Base-by-base conservation (phyloP, 495 filamentous ascomycete species). In the Arthonia radiata region DNA sequence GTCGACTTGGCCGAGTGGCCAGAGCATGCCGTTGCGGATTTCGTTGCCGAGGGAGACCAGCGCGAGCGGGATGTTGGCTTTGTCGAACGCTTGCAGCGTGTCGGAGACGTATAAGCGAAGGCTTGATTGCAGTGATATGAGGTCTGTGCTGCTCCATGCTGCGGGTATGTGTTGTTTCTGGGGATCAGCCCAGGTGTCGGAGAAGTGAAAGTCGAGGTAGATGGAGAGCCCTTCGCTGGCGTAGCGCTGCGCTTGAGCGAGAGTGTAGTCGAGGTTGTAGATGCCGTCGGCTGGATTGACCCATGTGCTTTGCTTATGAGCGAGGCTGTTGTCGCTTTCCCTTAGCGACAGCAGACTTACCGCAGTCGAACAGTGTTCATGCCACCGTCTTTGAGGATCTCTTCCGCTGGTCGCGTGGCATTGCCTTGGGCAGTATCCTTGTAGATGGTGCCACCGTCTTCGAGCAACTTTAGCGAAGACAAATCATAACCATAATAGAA, bases 321-420 rank as follows among this genome's bases (percentile, higher is more conserved):
- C 6, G 6, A 22, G 7, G 7, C 19, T 11, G 11, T 22, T 5
- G 24, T n/a, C 6, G 10, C n/a, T 16, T 67, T 32, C 65, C 57
- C 6, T 52, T 44, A 0, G 71, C 70, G 33, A 68, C 72, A 19
- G 78, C 71, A 71, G 70, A 79, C 13, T 78, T 34, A 44, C 12
- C 74, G 57, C 39, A 78, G 71, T 10, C 71, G 63, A 17, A 79
- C 56, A 2, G 67, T 72, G 37, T 72, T 78, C 28, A 76, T 59
- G 3, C 71, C 74, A 18, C 53, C 61, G 17, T 51, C 54, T 7
- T 53, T 59, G 1, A 77, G 43, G 28, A 78, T 76, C 2, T 43
- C 53, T 34, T 79, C 75, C 1, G 77, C 49, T 1, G 59, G 42
- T 36, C 65, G 49, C 0, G 44, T 43, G 18, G 29, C 13, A 30